Evolutionary conservation across 805 yeast species (phyloP), one percentile per base, ranked within the genome.

Genomic region (Wickerhamomyces silvicola): DNA sequence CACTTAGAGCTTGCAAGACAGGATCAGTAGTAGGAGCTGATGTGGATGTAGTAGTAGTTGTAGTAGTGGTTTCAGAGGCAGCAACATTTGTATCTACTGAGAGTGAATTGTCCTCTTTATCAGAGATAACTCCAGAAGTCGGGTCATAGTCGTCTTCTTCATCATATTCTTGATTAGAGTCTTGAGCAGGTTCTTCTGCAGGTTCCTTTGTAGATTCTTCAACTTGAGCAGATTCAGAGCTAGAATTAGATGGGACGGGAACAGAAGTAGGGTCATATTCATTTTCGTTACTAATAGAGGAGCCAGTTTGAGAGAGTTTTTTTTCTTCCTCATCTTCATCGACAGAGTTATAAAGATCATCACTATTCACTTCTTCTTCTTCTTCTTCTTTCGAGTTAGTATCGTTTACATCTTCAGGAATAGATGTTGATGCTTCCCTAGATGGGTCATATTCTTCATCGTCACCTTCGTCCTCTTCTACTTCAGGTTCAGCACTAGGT

Each of bases 241-340:
- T 17, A 22, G 24, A 15, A 22, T 12, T 5, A 17, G 27, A 6
- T 16, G 13, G 10, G 25, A 20, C 14, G 17, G 18, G 25, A 17
- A 22, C 28, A 10, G 42, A 16, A 18, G 25, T 27, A 6, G 40
- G 40, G 19, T 37, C 40, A 22, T 37, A 37, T 18, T 37, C 40
- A 10, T n/a, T n/a, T n/a, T n/a, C n/a, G n/a, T n/a, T n/a, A n/a
- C n/a, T n/a, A n/a, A n/a, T n/a, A n/a, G n/a, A n/a, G n/a, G n/a
- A n/a, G n/a, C n/a, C n/a, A n/a, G n/a, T n/a, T 23, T 10, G 28
- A 10, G 28, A 26, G 15, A 26, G 22, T 14, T 12, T 20, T 12
- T 27, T 27, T 18, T 28, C 33, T 24, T 31, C 31, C 15, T 30
- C 35, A 10, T 21, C 28, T 19, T 27, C 28, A 20, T 24, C 28